Evolutionary conservation across 208 protist species (phyloP), one percentile per base, ranked within the genome.

Genomic region (Acanthamoeba royreba): DNA sequence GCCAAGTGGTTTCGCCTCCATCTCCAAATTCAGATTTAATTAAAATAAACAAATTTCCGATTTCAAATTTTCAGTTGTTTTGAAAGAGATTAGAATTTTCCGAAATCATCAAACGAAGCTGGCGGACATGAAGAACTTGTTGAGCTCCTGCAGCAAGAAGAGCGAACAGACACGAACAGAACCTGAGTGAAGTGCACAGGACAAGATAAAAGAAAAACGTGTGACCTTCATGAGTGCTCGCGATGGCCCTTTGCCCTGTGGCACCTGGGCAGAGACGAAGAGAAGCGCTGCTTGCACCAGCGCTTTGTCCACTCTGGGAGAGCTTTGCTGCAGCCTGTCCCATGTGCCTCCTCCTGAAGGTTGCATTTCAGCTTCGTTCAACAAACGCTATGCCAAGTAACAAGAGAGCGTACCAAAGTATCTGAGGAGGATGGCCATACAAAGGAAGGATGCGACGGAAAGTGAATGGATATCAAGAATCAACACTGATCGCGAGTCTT

Each of bases 91-190:
- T n/a, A n/a, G n/a, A n/a, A n/a, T n/a, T n/a, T n/a, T n/a, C n/a
- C n/a, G n/a, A n/a, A n/a, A n/a, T n/a, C n/a, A n/a, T n/a, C n/a
- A n/a, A n/a, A n/a, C n/a, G 69, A 38, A 17, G 69, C n/a, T 13
- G 66, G 40, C 15, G 79, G 79, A 63, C 81, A 89, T 89, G 81
- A 89, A 89, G 81, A 89, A 89, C 81, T 55, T 89, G 47, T 89
- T 89, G 45, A 89, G 45, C 47, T 89, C 81, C 81, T 89, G 81
- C 66, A 79, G 15, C 17, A 19, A 61, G 38, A 2, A 35, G 17
- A 58, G 35, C 22, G 77, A 28, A 2, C 0, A 31, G 7, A 31
- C 19, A 17, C 9, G 31, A 25, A 17, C 42, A n/a, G 17, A 63
- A 87, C 0, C 8, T 55, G n/a, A n/a, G n/a, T n/a, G n/a, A n/a